Base-by-base conservation (phyloP, 495 filamentous ascomycete genomes). In the Penicillium canariense region DNA sequence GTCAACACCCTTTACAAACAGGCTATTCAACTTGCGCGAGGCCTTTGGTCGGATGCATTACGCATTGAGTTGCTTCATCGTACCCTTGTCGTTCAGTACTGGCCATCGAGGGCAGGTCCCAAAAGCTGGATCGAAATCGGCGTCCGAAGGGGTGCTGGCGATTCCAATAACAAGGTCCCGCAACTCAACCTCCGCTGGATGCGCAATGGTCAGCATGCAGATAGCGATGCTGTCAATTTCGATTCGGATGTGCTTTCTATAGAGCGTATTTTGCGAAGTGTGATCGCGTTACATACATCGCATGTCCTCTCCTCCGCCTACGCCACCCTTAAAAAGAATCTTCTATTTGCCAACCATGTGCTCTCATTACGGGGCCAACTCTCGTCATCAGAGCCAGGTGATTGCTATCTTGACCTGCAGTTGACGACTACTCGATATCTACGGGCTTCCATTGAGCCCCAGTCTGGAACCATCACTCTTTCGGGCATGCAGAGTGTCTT, bases 71-170 rank as follows among this genome's bases (percentile, higher is more conserved):
- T 83, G 46, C 74, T 96, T 35, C 85, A 90, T 56, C 83, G 94
- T 34, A 85, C 84, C 14, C 72, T 97, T 52, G 81, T 91, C 12
- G 77, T 98, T 46, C 91, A 97, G 56, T 98, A 98, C 67, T 98
- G 94, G 94, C 68, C 80, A 15, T 76, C 83, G 34, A 81, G 82
- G 50, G 72, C 81, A 25, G 82, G 81, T 10, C 70, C 77, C 4
- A 95, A 91, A 73, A 94, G 84, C 68, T 97, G 94, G 91, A 77
- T 97, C 40, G 87, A 96, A 36, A 78, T 97, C n/a, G 90, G 90
- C 2, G 76, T 94, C 25, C 75, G 81, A 54, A 87, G 88, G 61
- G 84, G 26, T 32, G 27, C 45, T 12, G 47, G 38, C 23, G 31
- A 49, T 31, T 7, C 18, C 7, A 63, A 52, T 20, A 55, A 65